These are phyloP conservation scores for Aquilaria yunnanensis DNA, from an alignment of 345 rosid species.

Conservation along the genomic window DNA sequence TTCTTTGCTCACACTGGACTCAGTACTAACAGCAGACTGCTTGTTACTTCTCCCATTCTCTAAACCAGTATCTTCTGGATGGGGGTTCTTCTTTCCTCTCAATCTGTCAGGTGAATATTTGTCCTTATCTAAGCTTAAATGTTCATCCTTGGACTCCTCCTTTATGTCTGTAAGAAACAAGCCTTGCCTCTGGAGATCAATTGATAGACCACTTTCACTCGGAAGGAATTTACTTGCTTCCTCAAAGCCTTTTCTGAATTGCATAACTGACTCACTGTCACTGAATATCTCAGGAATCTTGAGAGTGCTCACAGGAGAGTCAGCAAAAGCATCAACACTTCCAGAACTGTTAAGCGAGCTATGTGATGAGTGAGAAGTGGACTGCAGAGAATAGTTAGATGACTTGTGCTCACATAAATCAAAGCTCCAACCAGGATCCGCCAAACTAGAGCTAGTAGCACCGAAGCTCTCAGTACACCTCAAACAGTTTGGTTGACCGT, in stretches of 20 bases:
- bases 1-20: conserved; percentile 30
- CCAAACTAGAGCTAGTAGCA: conserved; percentile 8
- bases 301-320: conserved; percentile 36
- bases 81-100: conserved; percentile 40
- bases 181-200: conserved; percentile 24
- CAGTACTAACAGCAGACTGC: conserved; percentile 38
- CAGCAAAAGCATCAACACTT: conserved; percentile 31
- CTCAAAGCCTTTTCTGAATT: conserved; percentile 51
- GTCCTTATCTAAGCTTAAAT: conserved; percentile 14
- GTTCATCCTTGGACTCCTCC: conserved; percentile 19
- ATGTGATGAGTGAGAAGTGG: conserved; percentile 25
- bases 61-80: conserved; percentile 13
- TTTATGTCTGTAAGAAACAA: conserved; percentile 22
- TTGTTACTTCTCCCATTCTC: conserved; percentile 42
- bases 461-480: conserved; percentile 8
- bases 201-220: conserved; percentile 15
- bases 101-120: conserved; percentile 11
- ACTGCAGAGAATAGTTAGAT: conserved; percentile 15
- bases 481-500: conserved; percentile 10
- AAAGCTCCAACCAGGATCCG: conserved; percentile 13
- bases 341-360: conserved; percentile 21
- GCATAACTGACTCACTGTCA: conserved; percentile 38
- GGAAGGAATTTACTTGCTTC: conserved; percentile 64
- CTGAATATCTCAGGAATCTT: conserved; percentile 30
- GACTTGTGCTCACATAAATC: conserved; percentile 19